These are phyloP conservation scores for Pseudogymnoascus sp. DNA, from an alignment of 2,329 filamentous ascomycete genomes.

Conservation along the genomic window DNA sequence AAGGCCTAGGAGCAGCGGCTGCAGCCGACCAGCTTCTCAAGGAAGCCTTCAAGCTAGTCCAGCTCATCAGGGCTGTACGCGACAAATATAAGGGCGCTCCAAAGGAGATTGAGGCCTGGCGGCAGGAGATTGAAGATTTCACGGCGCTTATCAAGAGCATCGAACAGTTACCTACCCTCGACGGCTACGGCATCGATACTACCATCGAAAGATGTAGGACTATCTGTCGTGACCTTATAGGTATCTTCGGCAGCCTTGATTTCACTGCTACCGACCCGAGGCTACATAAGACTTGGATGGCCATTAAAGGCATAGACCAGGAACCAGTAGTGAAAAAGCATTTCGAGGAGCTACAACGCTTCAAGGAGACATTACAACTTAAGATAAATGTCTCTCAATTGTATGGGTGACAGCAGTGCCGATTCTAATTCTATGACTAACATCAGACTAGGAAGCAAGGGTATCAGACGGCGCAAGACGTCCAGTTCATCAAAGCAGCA, in stretches of 20 bases:
- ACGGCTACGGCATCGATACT: not conserved
- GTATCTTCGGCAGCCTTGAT: not conserved
- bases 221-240: not conserved
- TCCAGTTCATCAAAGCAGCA: not conserved
- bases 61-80: not conserved
- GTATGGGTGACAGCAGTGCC: not conserved
- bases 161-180: not conserved
- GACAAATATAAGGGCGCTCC: not conserved
- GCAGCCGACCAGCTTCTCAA: not conserved
- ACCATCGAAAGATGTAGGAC: not conserved
- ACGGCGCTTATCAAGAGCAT: not conserved
- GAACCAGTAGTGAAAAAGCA: not conserved
- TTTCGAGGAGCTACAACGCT: not conserved
- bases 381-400: not conserved
- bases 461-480: not conserved
- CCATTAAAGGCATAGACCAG: not conserved
- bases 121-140: not conserved
- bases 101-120: not conserved
- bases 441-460: not conserved
- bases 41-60: not conserved
- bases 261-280: not conserved
- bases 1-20: not conserved
- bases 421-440: not conserved
- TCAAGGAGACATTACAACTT: not conserved
- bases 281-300: not conserved